Conservation (phyloP, 2,329 filamentous ascomycete species). For the Rhynchosporium secalis region DNA sequence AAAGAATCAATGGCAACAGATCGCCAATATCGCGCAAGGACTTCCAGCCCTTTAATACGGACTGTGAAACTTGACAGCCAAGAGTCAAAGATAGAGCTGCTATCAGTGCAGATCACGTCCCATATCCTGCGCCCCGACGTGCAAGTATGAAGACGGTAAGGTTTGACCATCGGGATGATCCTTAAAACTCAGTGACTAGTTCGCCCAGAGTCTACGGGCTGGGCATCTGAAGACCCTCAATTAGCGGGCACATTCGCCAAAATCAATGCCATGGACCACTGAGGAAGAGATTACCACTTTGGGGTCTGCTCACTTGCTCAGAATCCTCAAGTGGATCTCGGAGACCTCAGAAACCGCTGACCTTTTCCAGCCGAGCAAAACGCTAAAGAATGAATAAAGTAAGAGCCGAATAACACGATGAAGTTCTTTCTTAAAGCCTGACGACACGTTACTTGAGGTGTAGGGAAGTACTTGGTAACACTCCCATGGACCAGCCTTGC, state of each 20-base stretch:
- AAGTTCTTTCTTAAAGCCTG: too few species aligned
- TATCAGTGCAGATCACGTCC: background rate
- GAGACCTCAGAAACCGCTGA: too few species aligned
- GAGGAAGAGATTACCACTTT: background rate
- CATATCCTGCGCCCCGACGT: background rate
- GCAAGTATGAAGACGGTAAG: background rate
- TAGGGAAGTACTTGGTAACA: too few species aligned
- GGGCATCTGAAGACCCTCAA: background rate
- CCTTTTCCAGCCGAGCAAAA: too few species aligned
- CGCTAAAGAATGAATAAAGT: too few species aligned
- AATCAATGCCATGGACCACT: background rate
- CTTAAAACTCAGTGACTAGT: background rate
- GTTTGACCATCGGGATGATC: background rate
- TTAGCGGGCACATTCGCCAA: background rate
- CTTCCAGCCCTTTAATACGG: background rate
- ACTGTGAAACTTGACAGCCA: background rate
- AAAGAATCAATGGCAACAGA: background rate
- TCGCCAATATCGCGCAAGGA: background rate
- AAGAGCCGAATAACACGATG: too few species aligned
- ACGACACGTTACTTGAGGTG: too few species aligned
- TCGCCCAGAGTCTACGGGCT: background rate
- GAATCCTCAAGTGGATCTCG: background rate
- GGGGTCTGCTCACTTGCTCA: background rate
- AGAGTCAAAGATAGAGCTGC: background rate
- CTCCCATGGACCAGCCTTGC: too few species aligned